Evolutionary conservation across 306 rosid species (phyloP), one percentile per base, ranked within the genome.

Genomic region (Dryas alaskensis): DNA sequence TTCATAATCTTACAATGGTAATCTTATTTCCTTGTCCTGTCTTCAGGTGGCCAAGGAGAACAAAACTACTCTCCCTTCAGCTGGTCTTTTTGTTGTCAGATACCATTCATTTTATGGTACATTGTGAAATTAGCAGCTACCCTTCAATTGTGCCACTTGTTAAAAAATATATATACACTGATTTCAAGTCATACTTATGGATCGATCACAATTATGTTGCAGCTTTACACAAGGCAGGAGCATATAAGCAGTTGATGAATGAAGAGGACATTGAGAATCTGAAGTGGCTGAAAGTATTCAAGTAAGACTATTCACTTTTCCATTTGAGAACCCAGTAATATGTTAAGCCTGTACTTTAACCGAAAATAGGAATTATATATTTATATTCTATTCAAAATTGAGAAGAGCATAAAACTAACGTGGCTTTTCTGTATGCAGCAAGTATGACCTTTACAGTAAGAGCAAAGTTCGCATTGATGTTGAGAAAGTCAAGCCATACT

Each of bases 51-150:
- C 83, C 17, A 79, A 67, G 59, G 79, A 54, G 52, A 79, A 69
- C 48, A 69, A 63, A 2, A 68, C 48, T 1, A 80, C 76, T 68
- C 76, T 80, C 6, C 76, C 83, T 61, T 27, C 75, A 3, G 76
- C 79, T 51, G 83, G 76, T 44, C 75, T 80, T 52, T 80, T 80
- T 69, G 67, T 80, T 49, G 53, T 80, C 54, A 61, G 83, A 74
- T 80, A 67, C 67, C 83, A 80, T 58, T 80, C 79, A 1, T 80
- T 80, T 62, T 80, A 80, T 63, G 72, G 83, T 80, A 74, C 72
- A 63, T 2, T 10, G 4, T 42, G 47, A 46, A 66, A 14, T 16
- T 5, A 27, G 22, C 45, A 27, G 22, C 45, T 49, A 69, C 8
- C 25, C 14, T 40, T 69, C 63, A 53, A 17, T 19, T 3, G 5